Conservation (phyloP, 2,329 filamentous ascomycete genomes). For the Acarospora socialis region DNA sequence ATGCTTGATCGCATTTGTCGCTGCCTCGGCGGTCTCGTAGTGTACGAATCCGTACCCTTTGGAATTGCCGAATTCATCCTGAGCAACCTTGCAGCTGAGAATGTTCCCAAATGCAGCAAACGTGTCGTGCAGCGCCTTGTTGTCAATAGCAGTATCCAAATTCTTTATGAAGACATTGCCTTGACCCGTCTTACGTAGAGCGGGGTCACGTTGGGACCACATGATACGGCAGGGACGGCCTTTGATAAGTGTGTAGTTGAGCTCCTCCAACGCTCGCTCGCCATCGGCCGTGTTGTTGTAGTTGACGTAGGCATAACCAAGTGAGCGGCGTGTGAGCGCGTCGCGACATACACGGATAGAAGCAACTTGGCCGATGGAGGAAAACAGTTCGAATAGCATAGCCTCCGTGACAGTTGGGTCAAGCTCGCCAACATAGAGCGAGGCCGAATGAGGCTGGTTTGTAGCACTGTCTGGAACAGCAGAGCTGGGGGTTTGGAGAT, state of each 20-base stretch:
- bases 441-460: slow-evolving; percentile 85
- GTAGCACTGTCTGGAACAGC: slow-evolving; percentile 53
- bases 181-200: slow-evolving; percentile 96
- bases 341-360: slow-evolving; percentile 99
- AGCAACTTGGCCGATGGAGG: slow-evolving; percentile 94
- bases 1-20: slow-evolving; percentile 94
- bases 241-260: slow-evolving; percentile 99
- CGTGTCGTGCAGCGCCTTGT: slow-evolving; percentile 99
- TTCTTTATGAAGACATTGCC: slow-evolving; percentile 99
- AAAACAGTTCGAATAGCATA: slow-evolving; percentile 99
- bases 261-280: slow-evolving; percentile 95
- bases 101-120: slow-evolving; percentile 99
- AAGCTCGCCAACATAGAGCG: slow-evolving; percentile 97
- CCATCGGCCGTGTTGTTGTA: slow-evolving; percentile 96
- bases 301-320: slow-evolving; percentile 99
- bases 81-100: slow-evolving; percentile 96
- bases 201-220: slow-evolving; percentile 99
- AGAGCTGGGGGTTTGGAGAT: slow-evolving; percentile 35
- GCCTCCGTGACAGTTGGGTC: slow-evolving; percentile 96
- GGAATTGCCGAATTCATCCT: slow-evolving; percentile 91
- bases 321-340: slow-evolving; percentile 92
- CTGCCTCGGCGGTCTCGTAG: slow-evolving; percentile 98
- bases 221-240: slow-evolving; percentile 98
- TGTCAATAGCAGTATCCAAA: slow-evolving; percentile 94
- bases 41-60: slow-evolving; percentile 99